Percentiles rank a stretch among this genome's conserved stretches.
phyloP scores from a whole-genome alignment of 1,284 basidiomycete species.

The Mycena citricolor region DNA sequence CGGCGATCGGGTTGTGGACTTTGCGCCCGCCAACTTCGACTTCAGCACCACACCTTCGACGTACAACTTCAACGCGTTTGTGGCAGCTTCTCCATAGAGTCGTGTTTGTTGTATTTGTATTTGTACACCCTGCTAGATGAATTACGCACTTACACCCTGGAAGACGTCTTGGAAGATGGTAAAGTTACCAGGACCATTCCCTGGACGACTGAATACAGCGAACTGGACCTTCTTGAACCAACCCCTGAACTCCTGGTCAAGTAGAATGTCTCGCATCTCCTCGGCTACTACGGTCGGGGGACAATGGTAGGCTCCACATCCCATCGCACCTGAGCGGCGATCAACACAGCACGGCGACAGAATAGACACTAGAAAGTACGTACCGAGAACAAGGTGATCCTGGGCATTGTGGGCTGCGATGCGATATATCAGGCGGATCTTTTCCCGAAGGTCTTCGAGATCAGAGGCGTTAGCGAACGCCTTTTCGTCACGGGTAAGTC shows the following conservation, averaged over 20 bases:
- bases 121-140: no score
- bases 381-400: conserved; percentile 41
- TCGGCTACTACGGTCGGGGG: conserved; percentile 41
- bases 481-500: conserved; percentile 32
- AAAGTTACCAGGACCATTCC: conserved; percentile 33
- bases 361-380: not conserved
- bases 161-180: conserved; percentile 35
- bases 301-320: conserved; percentile 45
- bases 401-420: conserved; percentile 42
- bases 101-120: no score
- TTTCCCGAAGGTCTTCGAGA: conserved; percentile 38
- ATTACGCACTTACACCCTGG: no score
- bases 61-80: conserved; percentile 47
- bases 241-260: conserved; percentile 44
- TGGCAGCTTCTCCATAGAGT: conserved; percentile 30
- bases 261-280: conserved; percentile 43
- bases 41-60: conserved; percentile 34
- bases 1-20: conserved; percentile 30
- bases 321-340: conserved; percentile 40
- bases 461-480: conserved; percentile 30
- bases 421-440: conserved; percentile 44
- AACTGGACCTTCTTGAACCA: conserved; percentile 43
- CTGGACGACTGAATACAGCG: conserved; percentile 38
- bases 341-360: no score
- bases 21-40: conserved; percentile 32